phyloP scores from a whole-genome alignment of 768 basidiomycete genomes.

The Mycena olivaceomarginata region DNA sequence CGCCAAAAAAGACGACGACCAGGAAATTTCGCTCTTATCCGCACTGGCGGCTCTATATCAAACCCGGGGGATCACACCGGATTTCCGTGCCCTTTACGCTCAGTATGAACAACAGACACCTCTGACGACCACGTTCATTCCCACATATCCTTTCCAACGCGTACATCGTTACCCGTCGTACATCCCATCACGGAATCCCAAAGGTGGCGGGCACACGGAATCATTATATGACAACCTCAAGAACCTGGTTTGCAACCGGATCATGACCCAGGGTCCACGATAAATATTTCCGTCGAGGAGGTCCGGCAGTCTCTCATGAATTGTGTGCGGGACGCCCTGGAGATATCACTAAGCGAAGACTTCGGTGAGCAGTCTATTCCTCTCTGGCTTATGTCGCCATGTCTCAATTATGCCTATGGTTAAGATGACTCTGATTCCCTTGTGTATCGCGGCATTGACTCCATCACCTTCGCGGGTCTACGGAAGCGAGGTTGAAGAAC shows the following conservation, averaged over 20 bases:
- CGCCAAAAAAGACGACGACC: slow-evolving; percentile 16
- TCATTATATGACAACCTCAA: background rate
- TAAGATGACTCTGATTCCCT: slow-evolving; percentile 38
- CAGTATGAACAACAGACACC: background rate
- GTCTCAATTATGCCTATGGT: background rate
- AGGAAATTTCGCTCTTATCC: slow-evolving; percentile 26
- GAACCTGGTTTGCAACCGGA: background rate
- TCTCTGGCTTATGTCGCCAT: background rate
- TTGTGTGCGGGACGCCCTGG: slow-evolving; percentile 31
- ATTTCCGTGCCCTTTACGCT: slow-evolving; percentile 32
- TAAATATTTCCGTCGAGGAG: slow-evolving; percentile 13
- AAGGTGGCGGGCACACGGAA: background rate
- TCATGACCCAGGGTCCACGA: background rate
- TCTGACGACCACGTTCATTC: slow-evolving; percentile 17
- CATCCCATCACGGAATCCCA: slow-evolving; percentile 15
- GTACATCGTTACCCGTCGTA: slow-evolving; percentile 35
- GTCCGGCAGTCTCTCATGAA: slow-evolving; percentile 17
- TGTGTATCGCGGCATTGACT: slow-evolving; percentile 23
- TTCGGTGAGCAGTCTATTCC: slow-evolving; percentile 16
- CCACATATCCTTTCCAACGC: slow-evolving; percentile 40
- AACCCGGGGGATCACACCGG: slow-evolving; percentile 5
- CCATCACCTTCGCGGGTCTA: slow-evolving; percentile 30
- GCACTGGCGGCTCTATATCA: slow-evolving; percentile 30
- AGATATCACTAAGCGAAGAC: slow-evolving; percentile 11
- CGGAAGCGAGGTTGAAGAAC: slow-evolving; percentile 26